These are phyloP conservation scores for Phytopythium vexans DNA, from an alignment of 352 stramenopile genomes.

Conservation along the genomic window DNA sequence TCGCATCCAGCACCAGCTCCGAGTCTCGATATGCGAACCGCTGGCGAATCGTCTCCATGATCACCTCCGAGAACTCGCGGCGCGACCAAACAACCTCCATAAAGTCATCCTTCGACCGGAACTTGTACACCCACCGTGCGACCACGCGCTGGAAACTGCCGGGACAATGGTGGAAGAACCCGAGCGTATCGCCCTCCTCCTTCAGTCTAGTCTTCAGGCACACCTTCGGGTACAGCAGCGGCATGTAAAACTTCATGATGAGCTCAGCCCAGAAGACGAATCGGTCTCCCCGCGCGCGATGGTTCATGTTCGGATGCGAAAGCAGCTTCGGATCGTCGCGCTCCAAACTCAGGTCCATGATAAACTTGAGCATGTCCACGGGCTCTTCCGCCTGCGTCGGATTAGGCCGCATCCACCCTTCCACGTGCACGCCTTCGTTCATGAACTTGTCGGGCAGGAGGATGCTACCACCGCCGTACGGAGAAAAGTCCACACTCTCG, in stretches of 20 bases:
- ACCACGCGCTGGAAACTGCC: slow-evolving; percentile 86
- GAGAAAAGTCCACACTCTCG: slow-evolving; percentile 84
- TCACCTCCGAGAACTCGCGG: slow-evolving; percentile 77
- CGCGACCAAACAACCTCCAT: slow-evolving; percentile 81
- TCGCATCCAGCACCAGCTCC: slow-evolving; percentile 80
- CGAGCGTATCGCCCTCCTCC: slow-evolving; percentile 71
- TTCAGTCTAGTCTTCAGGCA: slow-evolving; percentile 85
- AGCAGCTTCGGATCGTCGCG: slow-evolving; percentile 50
- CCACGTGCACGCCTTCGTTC: slow-evolving; percentile 81
- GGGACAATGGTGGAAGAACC: slow-evolving; percentile 87
- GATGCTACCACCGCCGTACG: slow-evolving; percentile 81
- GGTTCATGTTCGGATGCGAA: slow-evolving; percentile 37
- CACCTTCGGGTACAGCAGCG: slow-evolving; percentile 82
- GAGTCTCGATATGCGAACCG: slow-evolving; percentile 83
- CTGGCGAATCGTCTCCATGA: slow-evolving; percentile 87
- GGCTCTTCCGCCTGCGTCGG: slow-evolving; percentile 83
- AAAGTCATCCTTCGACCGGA: slow-evolving; percentile 74
- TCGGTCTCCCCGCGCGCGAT: slow-evolving; percentile 49
- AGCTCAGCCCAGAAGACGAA: slow-evolving; percentile 87
- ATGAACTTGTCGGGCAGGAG: slow-evolving; percentile 75
- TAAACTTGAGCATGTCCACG: slow-evolving; percentile 88
- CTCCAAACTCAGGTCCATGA: slow-evolving; percentile 88
- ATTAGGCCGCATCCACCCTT: slow-evolving; percentile 79
- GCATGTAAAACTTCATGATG: slow-evolving; percentile 91
- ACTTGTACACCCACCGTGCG: slow-evolving; percentile 84